Evolutionary conservation across 805 yeast species (phyloP).

Genomic region (Suhomyces canberraensis): DNA sequence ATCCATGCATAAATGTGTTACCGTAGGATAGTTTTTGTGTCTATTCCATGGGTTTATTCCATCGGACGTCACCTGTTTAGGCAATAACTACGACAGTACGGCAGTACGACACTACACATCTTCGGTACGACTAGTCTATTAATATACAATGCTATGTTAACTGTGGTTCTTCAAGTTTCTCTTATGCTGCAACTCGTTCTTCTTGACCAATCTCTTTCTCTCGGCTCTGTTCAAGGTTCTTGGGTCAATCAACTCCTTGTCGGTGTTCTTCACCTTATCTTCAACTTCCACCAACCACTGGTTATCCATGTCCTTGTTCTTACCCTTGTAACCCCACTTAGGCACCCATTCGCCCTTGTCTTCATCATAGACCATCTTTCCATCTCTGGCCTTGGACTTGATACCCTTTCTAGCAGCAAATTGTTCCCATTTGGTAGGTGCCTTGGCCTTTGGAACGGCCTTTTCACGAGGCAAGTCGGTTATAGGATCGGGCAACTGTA

Average conservation of each 20-base stretch:
- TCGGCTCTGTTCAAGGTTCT: conserved; percentile 77
- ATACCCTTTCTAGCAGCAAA: conserved; percentile 97
- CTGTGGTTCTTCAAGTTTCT: conserved; percentile 55
- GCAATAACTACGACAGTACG: no score
- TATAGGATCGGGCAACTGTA: conserved; percentile 79
- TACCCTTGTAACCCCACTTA: conserved; percentile 97
- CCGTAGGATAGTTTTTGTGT: no score
- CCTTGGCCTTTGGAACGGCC: conserved; percentile 87
- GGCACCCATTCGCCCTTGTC: conserved; percentile 93
- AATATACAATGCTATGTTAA: no score
- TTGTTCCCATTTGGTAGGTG: conserved; percentile 93
- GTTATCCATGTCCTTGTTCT: conserved; percentile 77
- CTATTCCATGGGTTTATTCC: no score
- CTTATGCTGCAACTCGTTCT: conserved; percentile 81
- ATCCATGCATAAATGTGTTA: no score
- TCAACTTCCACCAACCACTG: conserved; percentile 97
- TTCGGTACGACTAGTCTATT: no score
- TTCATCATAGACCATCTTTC: conserved; percentile 88
- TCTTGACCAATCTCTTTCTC: conserved; percentile 80
- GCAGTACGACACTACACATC: no score
- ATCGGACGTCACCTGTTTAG: no score
- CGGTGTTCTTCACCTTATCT: conserved; percentile 55
- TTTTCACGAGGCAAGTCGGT: conserved; percentile 91
- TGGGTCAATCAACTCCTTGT: conserved; percentile 75
- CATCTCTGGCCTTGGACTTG: conserved; percentile 82